Evolutionary conservation across 768 basidiomycete species (phyloP), one percentile per base, ranked within the genome.

Genomic region (Suillus ampliporus): DNA sequence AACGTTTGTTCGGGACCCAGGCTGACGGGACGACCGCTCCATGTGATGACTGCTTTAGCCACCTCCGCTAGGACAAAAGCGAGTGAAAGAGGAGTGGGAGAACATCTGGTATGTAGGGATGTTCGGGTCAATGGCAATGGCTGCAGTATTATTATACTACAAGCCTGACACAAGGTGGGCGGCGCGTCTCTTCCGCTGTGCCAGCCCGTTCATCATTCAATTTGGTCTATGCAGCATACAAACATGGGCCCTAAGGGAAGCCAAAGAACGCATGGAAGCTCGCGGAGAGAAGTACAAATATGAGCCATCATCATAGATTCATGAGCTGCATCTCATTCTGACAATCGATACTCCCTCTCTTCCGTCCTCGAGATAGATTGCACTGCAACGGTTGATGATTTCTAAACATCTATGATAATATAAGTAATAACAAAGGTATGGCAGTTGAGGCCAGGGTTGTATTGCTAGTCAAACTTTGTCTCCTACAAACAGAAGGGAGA

Each of bases 141-240:
- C 89, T 35, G 76, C 84, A 11, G 85, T 95, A 37, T 79, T 92
- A 73, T 77, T 94, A 28, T 93, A 94, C 77, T 96, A 95, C 81
- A 96, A 96, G 78, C 95, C 95, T 3, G 93, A 97, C 72, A 95
- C 92, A 19, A 94, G 91, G 95, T 95, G 67, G 64, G 90, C 65
- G 5, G 38, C 6, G 2, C 35, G 28, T 14, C 34, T 11, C 57
- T 59, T 51, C 60, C 53, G 50, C 26, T 57, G 60, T 26, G 62
- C 37, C 40, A 31, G 11, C 11, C n/a, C 48, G 54, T 57, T 64
- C 48, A 56, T 15, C 8, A 23, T 50, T 19, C 43, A 51, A 17
- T 34, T 26, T 52, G 6, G 35, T 46, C 23, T 51, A 44, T 62
- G 40, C 69, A 97, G 95, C 73, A 91, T 97, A 78, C 91, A 94